These are phyloP conservation scores for Cyphellophora attinorum DNA, from an alignment of 2,329 filamentous ascomycete species.

Conservation along the genomic window DNA sequence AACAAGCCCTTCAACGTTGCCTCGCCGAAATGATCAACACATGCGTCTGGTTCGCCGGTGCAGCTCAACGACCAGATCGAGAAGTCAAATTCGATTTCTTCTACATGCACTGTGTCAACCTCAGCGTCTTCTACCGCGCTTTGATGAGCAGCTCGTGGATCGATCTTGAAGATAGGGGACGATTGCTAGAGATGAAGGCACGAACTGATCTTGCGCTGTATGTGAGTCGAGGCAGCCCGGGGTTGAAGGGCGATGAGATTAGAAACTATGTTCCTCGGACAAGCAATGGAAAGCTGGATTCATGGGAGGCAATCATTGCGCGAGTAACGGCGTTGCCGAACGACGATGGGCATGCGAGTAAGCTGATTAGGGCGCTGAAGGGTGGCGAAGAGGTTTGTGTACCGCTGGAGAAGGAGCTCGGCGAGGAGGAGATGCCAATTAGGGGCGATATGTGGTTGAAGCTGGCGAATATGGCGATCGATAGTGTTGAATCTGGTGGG, in stretches of 20 bases:
- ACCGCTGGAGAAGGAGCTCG: slow-evolving; percentile 25
- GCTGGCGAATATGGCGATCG: slow-evolving; percentile 33
- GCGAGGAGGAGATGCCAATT: slow-evolving; percentile 24
- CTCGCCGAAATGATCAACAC: slow-evolving; percentile 63
- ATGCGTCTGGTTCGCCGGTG: slow-evolving; percentile 45
- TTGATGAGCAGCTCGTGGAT: slow-evolving; percentile 53
- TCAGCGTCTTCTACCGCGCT: slow-evolving; percentile 60
- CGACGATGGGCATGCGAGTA: slow-evolving; percentile 77
- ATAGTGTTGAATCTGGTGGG: slow-evolving; percentile 19
- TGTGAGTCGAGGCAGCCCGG: slow-evolving; percentile 55
- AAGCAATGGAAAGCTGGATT: background rate
- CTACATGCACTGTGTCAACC: slow-evolving; percentile 67
- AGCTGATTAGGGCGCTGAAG: slow-evolving; percentile 61
- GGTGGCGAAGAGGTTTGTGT: slow-evolving; percentile 48
- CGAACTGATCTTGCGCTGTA: slow-evolving; percentile 67
- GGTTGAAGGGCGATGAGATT: slow-evolving; percentile 52
- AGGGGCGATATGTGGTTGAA: slow-evolving; percentile 35
- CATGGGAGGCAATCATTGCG: slow-evolving; percentile 35
- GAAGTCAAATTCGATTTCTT: slow-evolving; percentile 74
- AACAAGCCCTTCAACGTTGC: slow-evolving; percentile 48
- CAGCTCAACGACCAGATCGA: slow-evolving; percentile 56
- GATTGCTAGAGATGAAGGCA: slow-evolving; percentile 74
- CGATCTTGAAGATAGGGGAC: slow-evolving; percentile 48
- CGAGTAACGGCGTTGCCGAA: slow-evolving; percentile 33
- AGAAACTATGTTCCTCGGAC: slow-evolving; percentile 39